These are phyloP conservation scores for Rutstroemia sydowiana DNA, from an alignment of 2,329 filamentous ascomycete genomes.

Conservation along the genomic window DNA sequence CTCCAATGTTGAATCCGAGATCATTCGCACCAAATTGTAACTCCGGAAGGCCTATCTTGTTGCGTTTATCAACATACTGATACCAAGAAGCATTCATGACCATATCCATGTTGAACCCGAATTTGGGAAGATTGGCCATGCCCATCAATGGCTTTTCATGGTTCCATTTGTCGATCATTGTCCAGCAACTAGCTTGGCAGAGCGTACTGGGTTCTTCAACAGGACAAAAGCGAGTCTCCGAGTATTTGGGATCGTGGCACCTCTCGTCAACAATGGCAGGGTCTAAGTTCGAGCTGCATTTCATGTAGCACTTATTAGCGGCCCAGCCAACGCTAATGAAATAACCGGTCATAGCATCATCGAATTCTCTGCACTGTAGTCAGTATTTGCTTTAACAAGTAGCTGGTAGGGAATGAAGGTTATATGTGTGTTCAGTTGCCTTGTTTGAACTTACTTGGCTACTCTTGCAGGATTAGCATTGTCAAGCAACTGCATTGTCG, in stretches of 20 bases:
- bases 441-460: neutral
- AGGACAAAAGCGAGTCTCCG: neutral
- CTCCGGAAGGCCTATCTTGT: neutral
- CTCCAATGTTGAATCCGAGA: neutral
- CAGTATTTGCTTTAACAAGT: neutral
- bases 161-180: slow-evolving; percentile 1
- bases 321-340: neutral
- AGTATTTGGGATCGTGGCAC: neutral
- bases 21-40: neutral
- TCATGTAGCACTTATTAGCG: slow-evolving; percentile 7
- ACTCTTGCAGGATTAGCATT: neutral
- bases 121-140: neutral
- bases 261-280: neutral
- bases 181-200: slow-evolving; percentile 5
- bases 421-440: too few species aligned
- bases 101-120: neutral
- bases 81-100: neutral
- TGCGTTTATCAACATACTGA: neutral
- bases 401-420: too few species aligned
- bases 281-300: neutral
- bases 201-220: neutral
- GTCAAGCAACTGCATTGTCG: neutral
- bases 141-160: neutral
- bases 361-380: neutral
- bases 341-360: neutral